These are phyloP conservation scores for Magnaporthiopsis rhizophila DNA, from an alignment of 2,329 filamentous ascomycete species.

Conservation along the genomic window DNA sequence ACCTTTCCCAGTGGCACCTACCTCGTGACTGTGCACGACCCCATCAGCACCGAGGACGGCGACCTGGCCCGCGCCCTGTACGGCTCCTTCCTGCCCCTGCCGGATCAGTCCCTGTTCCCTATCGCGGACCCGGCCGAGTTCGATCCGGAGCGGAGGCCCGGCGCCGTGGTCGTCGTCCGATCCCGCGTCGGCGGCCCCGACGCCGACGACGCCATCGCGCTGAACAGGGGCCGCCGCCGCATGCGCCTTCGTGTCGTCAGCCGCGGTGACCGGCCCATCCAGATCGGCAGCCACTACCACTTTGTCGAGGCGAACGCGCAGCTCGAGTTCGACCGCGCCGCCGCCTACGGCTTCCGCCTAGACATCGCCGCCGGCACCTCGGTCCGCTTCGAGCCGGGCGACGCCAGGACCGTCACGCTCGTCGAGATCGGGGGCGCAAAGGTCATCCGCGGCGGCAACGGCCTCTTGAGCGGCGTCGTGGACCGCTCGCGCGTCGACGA, in stretches of 20 bases:
- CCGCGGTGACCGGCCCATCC: slow-evolving; percentile 81
- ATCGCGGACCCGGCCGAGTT: slow-evolving; percentile 58
- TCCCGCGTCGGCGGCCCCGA: too few relatives aligned
- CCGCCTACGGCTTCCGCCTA: slow-evolving; percentile 75
- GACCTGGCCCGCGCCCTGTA: slow-evolving; percentile 83
- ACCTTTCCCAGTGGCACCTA: slow-evolving; percentile 89
- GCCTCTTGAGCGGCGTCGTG: slow-evolving; percentile 64
- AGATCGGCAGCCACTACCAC: slow-evolving; percentile 93
- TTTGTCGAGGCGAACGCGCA: slow-evolving; percentile 92
- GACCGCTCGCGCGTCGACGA: slow-evolving; percentile 54
- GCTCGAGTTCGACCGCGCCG: slow-evolving; percentile 77
- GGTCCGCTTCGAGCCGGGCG: slow-evolving; percentile 88
- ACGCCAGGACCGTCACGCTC: slow-evolving; percentile 80
- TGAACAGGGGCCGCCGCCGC: slow-evolving; percentile 69
- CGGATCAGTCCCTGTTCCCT: slow-evolving; percentile 60
- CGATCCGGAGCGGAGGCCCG: slow-evolving; percentile 61
- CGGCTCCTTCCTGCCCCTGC: slow-evolving; percentile 81
- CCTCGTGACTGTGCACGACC: slow-evolving; percentile 88
- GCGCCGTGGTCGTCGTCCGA: slow-evolving; percentile 57
- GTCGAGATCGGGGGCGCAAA: slow-evolving; percentile 80
- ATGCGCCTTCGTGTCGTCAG: slow-evolving; percentile 72
- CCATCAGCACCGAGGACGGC: slow-evolving; percentile 78
- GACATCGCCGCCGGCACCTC: slow-evolving; percentile 90
- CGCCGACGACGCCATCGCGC: slow-evolving; percentile 18
- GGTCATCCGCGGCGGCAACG: slow-evolving; percentile 78